Conservation (phyloP, 2,329 filamentous ascomycete genomes). For the Botrytis galanthina region DNA sequence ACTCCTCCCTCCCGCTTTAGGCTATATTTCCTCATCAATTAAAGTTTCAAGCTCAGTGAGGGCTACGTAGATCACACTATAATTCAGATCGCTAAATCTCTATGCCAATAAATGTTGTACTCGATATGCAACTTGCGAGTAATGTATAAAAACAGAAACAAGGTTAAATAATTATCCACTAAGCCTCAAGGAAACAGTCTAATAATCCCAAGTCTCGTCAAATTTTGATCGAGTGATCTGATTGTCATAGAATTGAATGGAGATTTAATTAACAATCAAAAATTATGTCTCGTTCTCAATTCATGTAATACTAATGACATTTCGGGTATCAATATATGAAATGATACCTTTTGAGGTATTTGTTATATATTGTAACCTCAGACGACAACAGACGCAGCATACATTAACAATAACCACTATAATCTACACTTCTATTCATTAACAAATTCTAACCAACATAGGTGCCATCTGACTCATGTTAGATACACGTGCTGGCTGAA, state of each 20-base stretch:
- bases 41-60: not conserved
- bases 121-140: not conserved
- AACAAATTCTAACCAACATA: not conserved
- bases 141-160: not conserved
- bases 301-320: no score
- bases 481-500: not conserved
- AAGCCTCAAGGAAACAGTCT: not conserved
- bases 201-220: no score
- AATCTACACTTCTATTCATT: not conserved
- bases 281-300: no score
- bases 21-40: not conserved
- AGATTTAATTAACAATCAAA: no score
- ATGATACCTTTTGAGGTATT: not conserved
- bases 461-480: not conserved
- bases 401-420: not conserved
- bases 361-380: not conserved
- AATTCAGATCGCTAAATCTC: not conserved
- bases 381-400: not conserved
- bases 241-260: no score
- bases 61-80: not conserved
- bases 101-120: not conserved
- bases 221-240: no score
- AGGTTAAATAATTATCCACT: not conserved
- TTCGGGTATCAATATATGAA: not conserved
- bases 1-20: not conserved